Percentiles rank a stretch among this genome's conserved stretches.
Evolutionary conservation across 148 eudicot genomes (phyloP).

Genomic region (Vaccinium corymbosum): DNA sequence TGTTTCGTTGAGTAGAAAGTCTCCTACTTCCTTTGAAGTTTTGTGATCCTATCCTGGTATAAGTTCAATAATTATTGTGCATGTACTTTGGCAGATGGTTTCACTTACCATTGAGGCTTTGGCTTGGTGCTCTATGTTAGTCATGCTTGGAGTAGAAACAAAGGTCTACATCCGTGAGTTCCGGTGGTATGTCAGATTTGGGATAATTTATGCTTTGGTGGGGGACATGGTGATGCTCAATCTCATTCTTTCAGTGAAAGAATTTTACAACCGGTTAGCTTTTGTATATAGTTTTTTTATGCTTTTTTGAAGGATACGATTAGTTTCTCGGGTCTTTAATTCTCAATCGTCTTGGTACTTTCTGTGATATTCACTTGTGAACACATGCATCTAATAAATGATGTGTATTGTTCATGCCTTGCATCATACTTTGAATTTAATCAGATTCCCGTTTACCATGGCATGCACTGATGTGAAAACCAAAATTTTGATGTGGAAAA

Average conservation of each 20-base stretch:
- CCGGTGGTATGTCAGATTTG: constrained; percentile 85
- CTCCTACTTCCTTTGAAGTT: not conserved
- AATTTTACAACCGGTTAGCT: constrained; percentile 63
- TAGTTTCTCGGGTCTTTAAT: constrained; percentile 1
- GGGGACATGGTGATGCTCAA: constrained; percentile 77
- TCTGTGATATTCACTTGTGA: not conserved
- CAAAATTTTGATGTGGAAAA: not conserved
- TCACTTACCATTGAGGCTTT: constrained; percentile 64
- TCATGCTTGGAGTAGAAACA: constrained; percentile 75
- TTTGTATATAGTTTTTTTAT: not conserved
- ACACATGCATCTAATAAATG: not conserved
- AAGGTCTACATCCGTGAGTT: constrained; percentile 74
- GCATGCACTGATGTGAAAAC: not conserved
- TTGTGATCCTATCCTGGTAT: not conserved
- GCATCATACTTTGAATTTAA: not conserved
- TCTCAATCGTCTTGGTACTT: not conserved
- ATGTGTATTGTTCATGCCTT: not conserved
- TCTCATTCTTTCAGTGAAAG: constrained; percentile 70
- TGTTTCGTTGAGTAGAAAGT: not conserved
- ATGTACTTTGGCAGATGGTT: constrained; percentile 44
- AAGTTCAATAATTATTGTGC: not conserved
- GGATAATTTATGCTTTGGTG: constrained; percentile 70
- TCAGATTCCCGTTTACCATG: not conserved
- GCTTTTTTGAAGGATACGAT: not conserved
- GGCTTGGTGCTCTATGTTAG: constrained; percentile 78